A percentile compares a stretch with the other conserved stretches of the same genome.
phyloP scores from a whole-genome alignment of 2,329 filamentous ascomycete species.

The Aspergillus arachidicola region DNA sequence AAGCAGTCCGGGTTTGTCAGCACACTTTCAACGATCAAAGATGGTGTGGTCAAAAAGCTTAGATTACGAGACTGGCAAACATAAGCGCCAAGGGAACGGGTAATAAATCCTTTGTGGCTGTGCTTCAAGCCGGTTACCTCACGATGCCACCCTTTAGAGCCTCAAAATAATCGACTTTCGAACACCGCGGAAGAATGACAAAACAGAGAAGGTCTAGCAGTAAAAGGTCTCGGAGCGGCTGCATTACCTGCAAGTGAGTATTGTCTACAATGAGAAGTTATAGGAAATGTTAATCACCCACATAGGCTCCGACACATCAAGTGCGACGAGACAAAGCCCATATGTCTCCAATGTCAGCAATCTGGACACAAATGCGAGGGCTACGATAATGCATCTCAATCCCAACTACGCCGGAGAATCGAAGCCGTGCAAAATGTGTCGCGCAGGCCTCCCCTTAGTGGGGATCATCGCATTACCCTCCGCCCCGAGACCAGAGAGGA shows the following conservation, averaged over 20 bases:
- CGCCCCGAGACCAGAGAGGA: conserved; percentile 33
- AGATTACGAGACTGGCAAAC: no score
- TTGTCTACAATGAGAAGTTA: neutral
- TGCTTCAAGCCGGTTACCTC: neutral
- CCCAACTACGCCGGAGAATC: conserved; percentile 13
- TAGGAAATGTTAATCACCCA: neutral
- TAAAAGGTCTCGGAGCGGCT: conserved; percentile 39
- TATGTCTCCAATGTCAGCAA: conserved; percentile 56
- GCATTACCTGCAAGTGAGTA: conserved; percentile 59
- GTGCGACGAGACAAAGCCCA: conserved; percentile 59
- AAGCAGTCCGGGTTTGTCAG: no score
- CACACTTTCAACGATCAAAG: no score
- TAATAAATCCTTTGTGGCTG: no score
- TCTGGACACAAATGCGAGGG: conserved; percentile 62
- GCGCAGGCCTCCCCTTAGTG: conserved; percentile 6
- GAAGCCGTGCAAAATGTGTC: neutral
- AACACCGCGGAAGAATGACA: neutral
- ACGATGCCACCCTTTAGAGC: neutral
- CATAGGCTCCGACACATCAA: conserved; percentile 58
- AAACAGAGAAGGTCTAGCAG: neutral
- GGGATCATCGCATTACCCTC: conserved; percentile 22
- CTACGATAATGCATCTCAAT: conserved; percentile 40
- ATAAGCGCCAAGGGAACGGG: no score
- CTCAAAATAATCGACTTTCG: neutral
- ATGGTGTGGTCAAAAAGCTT: no score